Base-by-base conservation (phyloP, 176 grass and related monocot species). In the Triticum urartu region DNA sequence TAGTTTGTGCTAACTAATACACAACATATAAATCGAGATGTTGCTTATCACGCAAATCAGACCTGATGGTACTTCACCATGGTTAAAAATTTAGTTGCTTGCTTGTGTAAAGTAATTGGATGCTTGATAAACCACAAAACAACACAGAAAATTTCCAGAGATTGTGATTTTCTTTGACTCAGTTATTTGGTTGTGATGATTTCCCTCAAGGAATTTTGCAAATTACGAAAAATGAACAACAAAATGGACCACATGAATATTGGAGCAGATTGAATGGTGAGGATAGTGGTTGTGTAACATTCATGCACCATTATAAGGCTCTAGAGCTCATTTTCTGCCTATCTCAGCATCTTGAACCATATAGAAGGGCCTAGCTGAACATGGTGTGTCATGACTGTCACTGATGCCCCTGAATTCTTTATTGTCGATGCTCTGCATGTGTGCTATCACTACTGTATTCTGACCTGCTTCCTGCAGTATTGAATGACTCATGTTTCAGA, bases 81-180 rank as follows among this genome's bases (percentile, higher is more conserved):
- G 39, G 80, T 91, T 82, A 88, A 87, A 65, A 96, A 84, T 50
- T 33, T 72, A 60, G 54, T 84, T 64, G 22, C 68, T 79, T 79
- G 38, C n/a, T 87, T 56, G 39, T 79, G 45, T 74, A 76, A 82
- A 75, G 21, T 65, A 75, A 26, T 40, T 35, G 75, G 42, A 33
- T 87, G 59, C 22, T 81, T 66, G 38, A 80, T 60, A 80, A 87
- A 47, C 15, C 6, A 17, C n/a, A 68, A 66, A 47, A 68, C n/a
- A 82, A 76, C 24, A 56, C 60, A 75, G 21, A 56, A 64, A 64
- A 15, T 42, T 64, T 64, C 32, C 22, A 56, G 9, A 79, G 22
- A 4, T 75, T 11, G 9, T 52, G 47, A 81, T 87, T 81, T 9
- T 54, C 43, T 75, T 87, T 87, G 32, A 28, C 60, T 59, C n/a